Evolutionary conservation across 805 yeast genomes (phyloP), one percentile per base, ranked within the genome.

Genomic region (Monosporozyma aerobia): DNA sequence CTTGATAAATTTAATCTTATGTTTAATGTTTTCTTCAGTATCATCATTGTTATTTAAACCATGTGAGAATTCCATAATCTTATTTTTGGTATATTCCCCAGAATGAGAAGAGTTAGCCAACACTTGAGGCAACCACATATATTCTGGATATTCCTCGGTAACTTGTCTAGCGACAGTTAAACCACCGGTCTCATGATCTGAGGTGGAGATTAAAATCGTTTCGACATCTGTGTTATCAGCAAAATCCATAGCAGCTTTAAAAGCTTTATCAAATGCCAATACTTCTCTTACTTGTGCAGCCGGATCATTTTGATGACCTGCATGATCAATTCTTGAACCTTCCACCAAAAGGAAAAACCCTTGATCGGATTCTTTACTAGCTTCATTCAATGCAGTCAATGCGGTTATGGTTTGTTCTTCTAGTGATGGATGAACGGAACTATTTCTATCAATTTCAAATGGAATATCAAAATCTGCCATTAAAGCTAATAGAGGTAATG

Each of bases 161-260:
- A 86, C 68, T 73, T 90, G 97, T 69, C 90, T 80, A 0, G 96
- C 89, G 47, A 87, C 79, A n/a, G 86, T 85, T 57, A 90, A 75
- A 0, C 97, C 98, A 56, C 98, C 98, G 27, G 97, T 90, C 68
- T 90, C 98, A 72, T 90, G 98, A 68, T 90, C 97, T 25, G 95
- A 85, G 2, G 96, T 89, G 27, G 92, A 81, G 44, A 90, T 74
- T 43, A 88, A 77, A 46, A 85, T 73, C 2, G 96, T 88, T 59
- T 89, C 96, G 11, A 78, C 81, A 49, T 85, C 88, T 2, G 85
- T 63, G 8, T 74, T 64, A 59, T 84, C 81, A 40, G 85, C 87
- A 65, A 81, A 89, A 44, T 86, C 80, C 51, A 80, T 69, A 2
- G 84, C 96, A 10, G 87, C 85, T 55, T 77, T 69, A 70, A 87